A percentile compares a stretch with the other conserved stretches of the same genome.
These are phyloP conservation scores for Arabidopsis suecica DNA, from an alignment of 345 rosid species.

Conservation along the genomic window DNA sequence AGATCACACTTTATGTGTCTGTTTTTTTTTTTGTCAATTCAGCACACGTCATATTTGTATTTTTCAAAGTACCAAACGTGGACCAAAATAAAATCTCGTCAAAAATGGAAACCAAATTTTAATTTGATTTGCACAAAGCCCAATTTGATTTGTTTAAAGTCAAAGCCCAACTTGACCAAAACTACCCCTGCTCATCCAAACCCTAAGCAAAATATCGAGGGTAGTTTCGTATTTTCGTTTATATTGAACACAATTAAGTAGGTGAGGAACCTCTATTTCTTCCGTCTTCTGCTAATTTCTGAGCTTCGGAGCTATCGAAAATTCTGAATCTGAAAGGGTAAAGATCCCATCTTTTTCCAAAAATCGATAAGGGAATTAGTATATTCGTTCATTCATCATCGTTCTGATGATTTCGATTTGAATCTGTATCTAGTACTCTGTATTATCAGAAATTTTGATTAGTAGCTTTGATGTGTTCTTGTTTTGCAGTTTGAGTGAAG, in stretches of 20 bases:
- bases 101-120: neutral
- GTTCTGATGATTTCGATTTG: constrained; percentile 5
- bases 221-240: neutral
- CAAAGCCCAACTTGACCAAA: constrained; percentile 31
- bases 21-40: neutral
- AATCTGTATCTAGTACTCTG: constrained; percentile 15
- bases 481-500: constrained; percentile 41
- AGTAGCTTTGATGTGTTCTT: constrained; percentile 22
- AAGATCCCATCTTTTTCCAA: neutral
- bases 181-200: constrained; percentile 30
- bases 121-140: constrained; percentile 1
- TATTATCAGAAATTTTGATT: constrained; percentile 27
- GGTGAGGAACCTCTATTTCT: constrained; percentile 18
- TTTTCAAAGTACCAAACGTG: constrained; percentile 18
- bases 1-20: neutral
- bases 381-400: neutral
- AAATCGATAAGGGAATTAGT: neutral
- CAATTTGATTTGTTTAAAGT: constrained; percentile 3
- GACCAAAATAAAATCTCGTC: constrained; percentile 13
- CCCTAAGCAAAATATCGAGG: neutral
- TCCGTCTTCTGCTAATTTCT: constrained; percentile 22
- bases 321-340: constrained; percentile 28
- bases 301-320: constrained; percentile 36
- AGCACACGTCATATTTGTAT: constrained; percentile 9
- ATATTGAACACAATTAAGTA: constrained; percentile 8